Base-by-base conservation (phyloP, 2,329 filamentous ascomycete species). In the Aureobasidium sp. region DNA sequence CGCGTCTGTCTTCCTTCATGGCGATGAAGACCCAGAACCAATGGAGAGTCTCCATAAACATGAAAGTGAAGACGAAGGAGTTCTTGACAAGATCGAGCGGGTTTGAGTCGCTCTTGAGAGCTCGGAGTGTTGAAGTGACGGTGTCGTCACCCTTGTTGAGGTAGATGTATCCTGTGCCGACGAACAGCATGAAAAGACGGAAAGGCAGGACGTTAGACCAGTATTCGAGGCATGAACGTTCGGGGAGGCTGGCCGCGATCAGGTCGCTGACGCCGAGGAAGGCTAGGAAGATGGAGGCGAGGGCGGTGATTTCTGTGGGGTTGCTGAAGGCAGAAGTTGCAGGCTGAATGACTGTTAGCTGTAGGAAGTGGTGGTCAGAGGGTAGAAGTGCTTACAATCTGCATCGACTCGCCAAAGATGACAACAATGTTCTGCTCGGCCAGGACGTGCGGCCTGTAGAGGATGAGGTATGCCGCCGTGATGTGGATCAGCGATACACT, bases 1-100 rank as follows among this genome's bases (percentile, higher is more conserved):
- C 70, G 53, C 70, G 71, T 60, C 76, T 71, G 77, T 91, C 88
- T 69, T 91, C 88, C 58, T 84, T 79, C 68, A 91, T 73, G 5
- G 84, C 88, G 33, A 87, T 80, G 80, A 85, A 90, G 27, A 85
- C 85, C 91, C 91, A 96, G 74, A 96, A 91, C 90, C 91, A 96
- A 64, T 83, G 82, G 67, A 90, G 79, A 72, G 90, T 84, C 78
- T 97, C 92, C 70, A 96, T 71, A 69, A 96, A 94, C 9, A 85
- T 85, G 75, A 91, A 94, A 0, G 88, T 86, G 71, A 97, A 95
- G 44, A 96, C 84, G 44, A 96, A 78, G 56, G 90, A 84, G 72
- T 95, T 96, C 77, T 92, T 91, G 68, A 96, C 74, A 27, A 83
- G 82, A 65, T 91, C 87, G 54, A 71, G 80, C 69, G 65, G 68